Evolutionary conservation across 345 rosid genomes (phyloP), one percentile per base, ranked within the genome.

Genomic region (Bruguiera gymnorhiza): DNA sequence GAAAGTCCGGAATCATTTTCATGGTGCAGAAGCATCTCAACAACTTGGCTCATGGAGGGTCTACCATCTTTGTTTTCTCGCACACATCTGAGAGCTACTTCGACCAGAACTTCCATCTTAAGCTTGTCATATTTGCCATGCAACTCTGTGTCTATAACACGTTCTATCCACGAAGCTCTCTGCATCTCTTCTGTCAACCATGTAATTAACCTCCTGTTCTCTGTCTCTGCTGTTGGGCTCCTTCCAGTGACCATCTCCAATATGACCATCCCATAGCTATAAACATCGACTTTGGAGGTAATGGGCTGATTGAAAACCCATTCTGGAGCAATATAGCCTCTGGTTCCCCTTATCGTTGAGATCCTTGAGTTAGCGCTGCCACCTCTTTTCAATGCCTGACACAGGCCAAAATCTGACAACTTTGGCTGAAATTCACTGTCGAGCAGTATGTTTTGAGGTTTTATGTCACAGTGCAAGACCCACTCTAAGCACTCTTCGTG

Each of bases 1-100:
- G 50, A 2, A 16, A 0, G 50, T 43, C 5, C 23, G 59, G 23
- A 57, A 15, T 51, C 55, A 46, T 70, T 72, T 62, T 58, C 65
- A 30, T 19, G 23, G 11, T 60, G 6, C 43, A 67, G 30, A 59
- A 80, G 78, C 77, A 73, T 78, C 76, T 81, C 77, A 0, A 71
- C 68, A 3, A 78, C 83, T 52, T 74, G 67, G 19, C 79, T 63
- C 86, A 74, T 74, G 59, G 83, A 46, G 15, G 86, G 79, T 70
- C 82, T 75, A 0, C 30, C 54, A 46, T 75, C 80, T 20, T 24
- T 77, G n/a, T 77, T 78, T 39, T 79, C 83, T 19, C 71, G 71
- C 2, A 71, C 69, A 34, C 81, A 82, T 55, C 69, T 59, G 21
- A 79, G 29, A 15, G 81, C 79, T 34, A 69, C 79, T 30, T n/a